Evolutionary conservation across 2,329 filamentous ascomycete genomes (phyloP), one percentile per base, ranked within the genome.

Genomic region (Arachnomyces sp.): DNA sequence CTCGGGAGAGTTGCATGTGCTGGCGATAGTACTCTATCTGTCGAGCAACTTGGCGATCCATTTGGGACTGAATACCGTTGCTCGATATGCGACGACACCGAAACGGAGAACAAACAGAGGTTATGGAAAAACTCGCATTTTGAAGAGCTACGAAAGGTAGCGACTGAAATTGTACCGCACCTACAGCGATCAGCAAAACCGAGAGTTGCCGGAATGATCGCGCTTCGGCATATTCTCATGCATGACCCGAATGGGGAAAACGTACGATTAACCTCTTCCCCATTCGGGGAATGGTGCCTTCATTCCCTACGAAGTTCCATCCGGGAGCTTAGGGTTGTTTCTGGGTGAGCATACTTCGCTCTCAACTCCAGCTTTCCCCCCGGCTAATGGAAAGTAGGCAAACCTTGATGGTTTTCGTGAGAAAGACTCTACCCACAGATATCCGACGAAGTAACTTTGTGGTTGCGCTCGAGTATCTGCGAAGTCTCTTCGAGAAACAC

Each of bases 291-390:
- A 53, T 90, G 85, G 76, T 89, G 87, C 54, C 66, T 95, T 3
- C 77, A 82, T 49, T 86, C 83, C 0, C 67, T 96, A 30, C 81
- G 82, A 47, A 94, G 89, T 60, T 93, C 89, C 1, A 62, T 87
- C 14, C 77, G 90, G 55, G 92, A 96, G 58, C 67, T 96, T 18
- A 80, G 90, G 25, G 76, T 95, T 51, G 82, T 82, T 29, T 84
- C 89, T 43, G 84, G 82, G 70, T 82, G 48, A 48, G 48, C 36
- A 36, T 13, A 33, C 36, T 11, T 34, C 17, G 32, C 12, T 43
- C 30, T n/a, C n/a, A n/a, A 28, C 12, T 7, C 7, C 11, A 17
- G 31, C 13, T 12, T 34, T 11, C 8, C 16, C 48, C 30, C 31
- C 45, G 13, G 20, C 40, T 17, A 15, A 40, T 51, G 18, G 51